These are phyloP conservation scores for Hypoxylon perforatum DNA, from an alignment of 495 filamentous ascomycete genomes.

Conservation along the genomic window DNA sequence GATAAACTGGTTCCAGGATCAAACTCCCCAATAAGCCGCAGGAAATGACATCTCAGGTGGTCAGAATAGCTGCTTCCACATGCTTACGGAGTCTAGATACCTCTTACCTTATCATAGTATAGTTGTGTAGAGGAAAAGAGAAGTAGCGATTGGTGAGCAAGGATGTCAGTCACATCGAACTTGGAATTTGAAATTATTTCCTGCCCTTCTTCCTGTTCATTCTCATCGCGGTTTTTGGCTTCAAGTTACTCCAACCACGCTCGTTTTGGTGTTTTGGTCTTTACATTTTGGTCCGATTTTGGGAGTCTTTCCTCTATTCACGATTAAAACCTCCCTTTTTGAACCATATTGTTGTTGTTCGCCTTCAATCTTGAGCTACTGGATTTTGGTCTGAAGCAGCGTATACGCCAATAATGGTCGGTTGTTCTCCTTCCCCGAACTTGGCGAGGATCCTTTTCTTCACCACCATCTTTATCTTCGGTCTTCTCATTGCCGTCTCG, in stretches of 20 bases:
- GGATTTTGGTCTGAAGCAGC: not conserved
- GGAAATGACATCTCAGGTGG: not conserved
- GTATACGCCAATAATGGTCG: conserved; percentile 26
- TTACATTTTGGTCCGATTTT: conserved; percentile 44
- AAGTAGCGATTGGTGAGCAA: not conserved
- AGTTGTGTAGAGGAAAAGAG: not conserved
- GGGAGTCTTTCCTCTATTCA: conserved; percentile 25
- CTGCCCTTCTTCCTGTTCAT: conserved; percentile 1
- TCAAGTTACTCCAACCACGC: not conserved
- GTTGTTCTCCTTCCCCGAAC: conserved; percentile 20
- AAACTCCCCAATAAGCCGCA: not conserved
- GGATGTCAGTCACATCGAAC: not conserved
- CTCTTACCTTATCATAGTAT: conserved; percentile 7
- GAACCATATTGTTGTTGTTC: conserved; percentile 13
- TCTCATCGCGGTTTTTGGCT: conserved; percentile 19
- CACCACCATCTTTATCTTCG: conserved; percentile 13
- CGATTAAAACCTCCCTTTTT: conserved; percentile 15
- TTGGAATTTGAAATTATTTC: not conserved
- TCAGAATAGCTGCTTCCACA: not conserved
- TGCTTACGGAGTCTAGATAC: not conserved
- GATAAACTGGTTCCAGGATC: not conserved
- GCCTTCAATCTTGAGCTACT: not conserved
- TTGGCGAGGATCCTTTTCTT: conserved; percentile 29
- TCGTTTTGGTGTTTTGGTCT: conserved; percentile 49
- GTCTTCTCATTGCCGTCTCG: conserved; percentile 22